These are phyloP conservation scores for Daphne laureola DNA, from an alignment of 441 rosid genomes.

Conservation along the genomic window DNA sequence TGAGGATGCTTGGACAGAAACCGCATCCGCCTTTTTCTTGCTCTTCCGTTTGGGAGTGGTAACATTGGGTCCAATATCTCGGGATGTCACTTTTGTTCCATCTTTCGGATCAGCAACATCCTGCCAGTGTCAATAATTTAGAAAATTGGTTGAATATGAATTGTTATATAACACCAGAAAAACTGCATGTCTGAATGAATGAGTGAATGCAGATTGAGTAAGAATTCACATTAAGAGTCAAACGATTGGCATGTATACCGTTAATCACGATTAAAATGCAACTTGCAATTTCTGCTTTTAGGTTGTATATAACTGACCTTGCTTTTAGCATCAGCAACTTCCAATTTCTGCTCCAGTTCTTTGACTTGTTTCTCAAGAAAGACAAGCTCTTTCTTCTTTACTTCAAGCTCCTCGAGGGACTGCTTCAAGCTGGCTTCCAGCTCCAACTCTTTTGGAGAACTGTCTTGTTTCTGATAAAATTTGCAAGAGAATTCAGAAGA, in stretches of 20 bases:
- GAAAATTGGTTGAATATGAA: conserved; percentile 1
- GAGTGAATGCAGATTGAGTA: too few relatives aligned
- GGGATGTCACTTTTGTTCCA: conserved; percentile 61
- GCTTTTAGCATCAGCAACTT: conserved; percentile 44
- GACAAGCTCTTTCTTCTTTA: conserved; percentile 48
- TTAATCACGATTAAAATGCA: conserved; percentile 7
- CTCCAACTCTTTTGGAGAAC: conserved; percentile 44
- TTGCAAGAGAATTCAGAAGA: not conserved
- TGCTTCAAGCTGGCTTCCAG: conserved; percentile 48
- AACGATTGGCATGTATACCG: too few relatives aligned
- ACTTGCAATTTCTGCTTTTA: conserved; percentile 63
- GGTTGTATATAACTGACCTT: conserved; percentile 53
- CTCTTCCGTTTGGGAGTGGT: conserved; percentile 77
- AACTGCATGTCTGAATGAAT: too few relatives aligned
- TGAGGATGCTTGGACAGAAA: conserved; percentile 17
- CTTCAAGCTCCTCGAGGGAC: conserved; percentile 59
- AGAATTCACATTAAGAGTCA: too few relatives aligned
- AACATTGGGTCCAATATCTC: conserved; percentile 51
- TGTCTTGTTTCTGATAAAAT: conserved; percentile 40
- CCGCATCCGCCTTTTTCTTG: conserved; percentile 67
- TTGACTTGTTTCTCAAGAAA: conserved; percentile 47
- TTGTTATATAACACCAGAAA: not conserved
- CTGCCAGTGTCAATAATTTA: conserved; percentile 30
- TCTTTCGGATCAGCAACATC: conserved; percentile 26
- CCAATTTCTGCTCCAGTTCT: conserved; percentile 71